Conservation (phyloP, 352 stramenopile genomes). For the Globisporangium polare region DNA sequence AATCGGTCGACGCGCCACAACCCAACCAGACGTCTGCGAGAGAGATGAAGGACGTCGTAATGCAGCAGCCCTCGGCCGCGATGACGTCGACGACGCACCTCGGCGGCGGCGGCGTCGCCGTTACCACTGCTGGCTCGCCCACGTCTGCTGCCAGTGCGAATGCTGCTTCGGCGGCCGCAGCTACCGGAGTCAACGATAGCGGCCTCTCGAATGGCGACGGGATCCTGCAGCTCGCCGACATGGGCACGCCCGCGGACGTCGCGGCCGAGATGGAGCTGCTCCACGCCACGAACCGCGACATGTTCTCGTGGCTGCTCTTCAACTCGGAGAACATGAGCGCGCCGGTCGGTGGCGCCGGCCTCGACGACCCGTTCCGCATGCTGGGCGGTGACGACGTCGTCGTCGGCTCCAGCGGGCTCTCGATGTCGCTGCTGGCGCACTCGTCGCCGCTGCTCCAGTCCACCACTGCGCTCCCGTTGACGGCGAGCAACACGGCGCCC, state of each 20-base stretch:
- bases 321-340: constrained; percentile 84
- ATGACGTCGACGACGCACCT: constrained; percentile 11
- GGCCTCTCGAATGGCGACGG: neutral
- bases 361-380: constrained; percentile 71
- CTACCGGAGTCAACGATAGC: neutral
- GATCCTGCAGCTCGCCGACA: constrained; percentile 17
- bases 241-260: constrained; percentile 27
- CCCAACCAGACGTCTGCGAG: neutral
- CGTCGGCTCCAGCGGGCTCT: constrained; percentile 19
- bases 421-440: constrained; percentile 31
- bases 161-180: neutral
- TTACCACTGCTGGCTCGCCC: constrained; percentile 6
- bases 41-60: constrained; percentile 17
- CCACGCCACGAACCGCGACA: constrained; percentile 65
- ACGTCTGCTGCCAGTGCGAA: neutral
- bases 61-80: constrained; percentile 9
- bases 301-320: constrained; percentile 85
- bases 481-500: constrained; percentile 7
- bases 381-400: constrained; percentile 34
- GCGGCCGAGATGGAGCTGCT: constrained; percentile 63
- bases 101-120: constrained; percentile 6
- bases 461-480: neutral
- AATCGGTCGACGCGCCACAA: constrained; percentile 6
- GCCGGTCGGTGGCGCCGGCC: constrained; percentile 15
- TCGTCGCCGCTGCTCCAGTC: constrained; percentile 24